Base-by-base conservation (phyloP, 768 basidiomycete species). In the Pleurotus eryngii region DNA sequence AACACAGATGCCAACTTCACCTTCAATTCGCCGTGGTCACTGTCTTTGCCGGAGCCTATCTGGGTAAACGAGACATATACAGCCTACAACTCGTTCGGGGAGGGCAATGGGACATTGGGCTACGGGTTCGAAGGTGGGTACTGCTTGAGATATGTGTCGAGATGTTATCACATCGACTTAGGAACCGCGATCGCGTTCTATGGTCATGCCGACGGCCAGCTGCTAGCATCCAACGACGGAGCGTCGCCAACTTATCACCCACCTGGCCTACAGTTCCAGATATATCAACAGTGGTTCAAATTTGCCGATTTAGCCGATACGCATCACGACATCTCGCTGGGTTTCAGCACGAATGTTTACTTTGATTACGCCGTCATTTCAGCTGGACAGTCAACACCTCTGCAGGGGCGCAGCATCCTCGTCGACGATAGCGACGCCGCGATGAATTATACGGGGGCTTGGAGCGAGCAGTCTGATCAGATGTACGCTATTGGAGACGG, bases 281-380 rank as follows among this genome's bases (percentile, higher is more conserved):
- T 30, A 17, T 54, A 54, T 24, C 51, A 54, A 24, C 39, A 37
- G 5, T 56, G 42, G 42, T 56, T 56, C 27, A 46, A n/a, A 17
- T 14, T 30, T 2, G 27, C 26, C 12, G 43, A 46, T 12, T 64
- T 79, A 2, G 17, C 61, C 6, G 76, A 78, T 56, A 72, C 72
- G 15, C 62, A 62, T 49, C 76, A 79, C 57, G 75, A 70, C 26
- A 57, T 77, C 48, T 67, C 60, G 38, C 46, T 57, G 17, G 53
- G 57, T 26, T 58, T 65, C 9, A 58, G 60, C n/a, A 72, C 77
- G 15, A 62, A 65, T 5, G 55, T 56, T 15, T 56, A 56, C 11
- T 70, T 79, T 39, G 77, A 79, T 58, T 79, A 75, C 57, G 55
- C 76, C 20, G 68, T 73, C n/a, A 65, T 77, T 30, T 70, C 67